Evolutionary conservation across 2,329 filamentous ascomycete species (phyloP).

Genomic region (Pyrenophora tritici-repentis): DNA sequence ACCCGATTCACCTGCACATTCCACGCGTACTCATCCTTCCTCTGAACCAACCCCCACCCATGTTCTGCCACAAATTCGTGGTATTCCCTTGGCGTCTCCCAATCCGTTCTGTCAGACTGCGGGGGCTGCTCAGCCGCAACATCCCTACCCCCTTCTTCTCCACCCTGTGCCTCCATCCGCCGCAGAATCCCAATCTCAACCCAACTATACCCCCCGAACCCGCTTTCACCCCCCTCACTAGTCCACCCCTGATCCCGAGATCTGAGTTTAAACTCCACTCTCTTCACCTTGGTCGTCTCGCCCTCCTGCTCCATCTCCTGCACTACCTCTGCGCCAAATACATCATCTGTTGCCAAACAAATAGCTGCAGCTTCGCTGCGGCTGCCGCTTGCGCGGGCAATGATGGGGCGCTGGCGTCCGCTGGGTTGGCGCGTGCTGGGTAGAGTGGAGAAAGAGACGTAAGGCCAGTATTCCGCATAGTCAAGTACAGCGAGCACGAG

Average conservation of each 20-base stretch:
- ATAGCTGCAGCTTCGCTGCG: slow-evolving; percentile 16
- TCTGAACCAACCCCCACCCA: slow-evolving; percentile 25
- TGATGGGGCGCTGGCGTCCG: not conserved
- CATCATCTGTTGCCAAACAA: slow-evolving; percentile 19
- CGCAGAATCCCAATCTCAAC: slow-evolving; percentile 40
- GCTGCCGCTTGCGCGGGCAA: slow-evolving; percentile 6
- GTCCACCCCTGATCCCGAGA: slow-evolving; percentile 44
- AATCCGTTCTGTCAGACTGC: too few relatives aligned
- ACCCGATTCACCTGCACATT: slow-evolving; percentile 42
- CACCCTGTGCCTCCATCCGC: not conserved
- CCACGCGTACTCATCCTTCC: slow-evolving; percentile 33
- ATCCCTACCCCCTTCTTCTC: too few relatives aligned
- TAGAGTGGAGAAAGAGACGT: not conserved
- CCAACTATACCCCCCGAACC: slow-evolving; percentile 41
- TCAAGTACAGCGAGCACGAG: slow-evolving; percentile 38
- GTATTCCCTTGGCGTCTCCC: too few relatives aligned
- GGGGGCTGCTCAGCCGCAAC: too few relatives aligned
- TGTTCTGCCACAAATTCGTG: slow-evolving; percentile 1
- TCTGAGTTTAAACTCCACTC: slow-evolving; percentile 29
- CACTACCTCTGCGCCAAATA: slow-evolving; percentile 15
- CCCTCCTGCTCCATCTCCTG: slow-evolving; percentile 4
- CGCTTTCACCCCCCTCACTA: slow-evolving; percentile 29
- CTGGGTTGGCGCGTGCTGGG: not conserved
- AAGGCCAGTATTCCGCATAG: slow-evolving; percentile 33
- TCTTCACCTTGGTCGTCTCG: slow-evolving; percentile 28